Evolutionary conservation across 2,329 filamentous ascomycete species (phyloP).

Genomic region (Tolypocladium ophioglossoides): DNA sequence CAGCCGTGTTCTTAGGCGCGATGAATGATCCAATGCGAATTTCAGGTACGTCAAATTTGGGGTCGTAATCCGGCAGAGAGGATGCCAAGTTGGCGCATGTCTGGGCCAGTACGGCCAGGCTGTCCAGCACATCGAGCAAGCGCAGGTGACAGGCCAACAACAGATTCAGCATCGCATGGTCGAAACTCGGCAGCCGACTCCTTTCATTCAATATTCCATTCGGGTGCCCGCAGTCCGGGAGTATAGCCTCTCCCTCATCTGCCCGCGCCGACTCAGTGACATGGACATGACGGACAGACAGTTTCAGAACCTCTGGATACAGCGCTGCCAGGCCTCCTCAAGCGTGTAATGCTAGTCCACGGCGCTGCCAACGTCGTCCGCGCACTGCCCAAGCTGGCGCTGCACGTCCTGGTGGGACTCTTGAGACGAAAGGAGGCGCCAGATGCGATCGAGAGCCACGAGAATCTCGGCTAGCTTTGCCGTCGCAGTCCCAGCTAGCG

Average conservation of each 20-base stretch:
- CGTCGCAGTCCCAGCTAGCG: neutral
- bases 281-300: neutral
- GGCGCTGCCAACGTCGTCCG: slow-evolving; percentile 12
- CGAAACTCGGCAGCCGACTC: slow-evolving; percentile 9
- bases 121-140: slow-evolving; percentile 25
- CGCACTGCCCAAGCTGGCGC: slow-evolving; percentile 11
- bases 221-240: neutral
- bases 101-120: slow-evolving; percentile 17
- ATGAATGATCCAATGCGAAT: slow-evolving; percentile 29
- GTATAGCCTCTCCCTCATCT: neutral
- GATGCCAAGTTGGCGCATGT: slow-evolving; percentile 20
- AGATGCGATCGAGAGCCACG: slow-evolving; percentile 12
- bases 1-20: slow-evolving; percentile 19
- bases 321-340: slow-evolving; percentile 22
- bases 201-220: neutral
- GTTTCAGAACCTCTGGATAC: slow-evolving; percentile 20
- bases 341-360: slow-evolving; percentile 16
- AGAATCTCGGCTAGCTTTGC: slow-evolving; percentile 11
- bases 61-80: slow-evolving; percentile 17
- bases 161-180: slow-evolving; percentile 24
- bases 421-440: slow-evolving; percentile 3
- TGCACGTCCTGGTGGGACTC: slow-evolving; percentile 9
- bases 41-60: slow-evolving; percentile 25
- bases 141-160: slow-evolving; percentile 26
- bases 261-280: neutral